Percentiles rank a stretch among this genome's conserved stretches.
These are phyloP conservation scores for Metschnikowia baotianmanensis DNA, from an alignment of 805 yeast genomes.

Conservation along the genomic window DNA sequence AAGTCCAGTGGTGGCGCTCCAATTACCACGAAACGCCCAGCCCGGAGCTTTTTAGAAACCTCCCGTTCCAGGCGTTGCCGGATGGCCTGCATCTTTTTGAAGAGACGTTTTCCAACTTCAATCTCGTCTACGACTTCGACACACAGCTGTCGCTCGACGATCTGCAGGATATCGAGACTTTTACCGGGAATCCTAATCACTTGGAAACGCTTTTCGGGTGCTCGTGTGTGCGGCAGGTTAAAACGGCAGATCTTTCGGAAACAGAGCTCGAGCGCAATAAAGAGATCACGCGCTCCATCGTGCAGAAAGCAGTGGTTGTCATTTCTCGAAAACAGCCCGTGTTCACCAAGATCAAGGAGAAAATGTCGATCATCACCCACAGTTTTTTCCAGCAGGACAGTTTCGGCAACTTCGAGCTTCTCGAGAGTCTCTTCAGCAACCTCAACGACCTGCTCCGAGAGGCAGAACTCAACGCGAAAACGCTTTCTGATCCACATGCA, in stretches of 20 bases:
- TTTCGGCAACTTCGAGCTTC: slow-evolving; percentile 66
- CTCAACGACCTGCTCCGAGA: slow-evolving; percentile 37
- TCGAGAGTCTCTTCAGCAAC: slow-evolving; percentile 70
- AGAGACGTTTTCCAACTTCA: slow-evolving; percentile 90
- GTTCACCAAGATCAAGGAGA: slow-evolving; percentile 84
- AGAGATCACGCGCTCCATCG: slow-evolving; percentile 79
- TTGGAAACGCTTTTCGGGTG: slow-evolving; percentile 85
- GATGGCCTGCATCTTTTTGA: slow-evolving; percentile 94
- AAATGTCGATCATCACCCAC: slow-evolving; percentile 82
- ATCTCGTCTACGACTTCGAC: slow-evolving; percentile 67
- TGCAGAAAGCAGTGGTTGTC: slow-evolving; percentile 88
- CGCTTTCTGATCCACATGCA: slow-evolving; percentile 13
- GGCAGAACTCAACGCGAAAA: slow-evolving; percentile 17
- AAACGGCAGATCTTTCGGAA: slow-evolving; percentile 52
- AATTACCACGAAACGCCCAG: slow-evolving; percentile 39
- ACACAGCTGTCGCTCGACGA: slow-evolving; percentile 45
- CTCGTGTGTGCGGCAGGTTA: slow-evolving; percentile 85
- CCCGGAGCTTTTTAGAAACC: slow-evolving; percentile 64
- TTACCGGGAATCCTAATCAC: slow-evolving; percentile 38
- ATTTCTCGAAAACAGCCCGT: slow-evolving; percentile 78
- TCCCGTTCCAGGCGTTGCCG: slow-evolving; percentile 94
- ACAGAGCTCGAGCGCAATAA: slow-evolving; percentile 46
- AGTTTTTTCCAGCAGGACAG: slow-evolving; percentile 81
- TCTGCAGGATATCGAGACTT: slow-evolving; percentile 32
- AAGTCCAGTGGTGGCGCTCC: slow-evolving; percentile 81